Evolutionary conservation across 176 grass and related monocot genomes (phyloP).

Genomic region (Chrysopogon serrulatus): DNA sequence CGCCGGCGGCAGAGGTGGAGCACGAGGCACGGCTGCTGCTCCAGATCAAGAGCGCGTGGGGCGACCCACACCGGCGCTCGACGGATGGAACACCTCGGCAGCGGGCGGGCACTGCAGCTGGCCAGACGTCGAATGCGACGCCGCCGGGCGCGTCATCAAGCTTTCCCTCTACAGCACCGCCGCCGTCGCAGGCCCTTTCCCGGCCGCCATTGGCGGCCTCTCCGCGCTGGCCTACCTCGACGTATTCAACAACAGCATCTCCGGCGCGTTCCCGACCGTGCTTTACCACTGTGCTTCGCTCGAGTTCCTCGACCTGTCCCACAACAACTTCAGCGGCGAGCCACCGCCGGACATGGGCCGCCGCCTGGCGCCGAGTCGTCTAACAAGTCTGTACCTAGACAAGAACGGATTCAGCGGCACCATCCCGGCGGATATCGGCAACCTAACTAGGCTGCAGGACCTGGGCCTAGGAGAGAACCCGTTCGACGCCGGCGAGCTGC

Average conservation of each 20-base stretch:
- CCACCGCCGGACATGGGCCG: conserved; percentile 38
- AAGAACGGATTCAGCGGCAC: conserved; percentile 29
- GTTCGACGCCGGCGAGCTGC: too few relatives aligned
- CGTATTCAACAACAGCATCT: conserved; percentile 48
- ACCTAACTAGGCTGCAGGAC: too few relatives aligned
- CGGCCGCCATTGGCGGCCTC: conserved; percentile 45
- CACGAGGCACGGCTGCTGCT: too few relatives aligned
- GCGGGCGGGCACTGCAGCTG: too few relatives aligned
- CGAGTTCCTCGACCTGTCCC: conserved; percentile 24
- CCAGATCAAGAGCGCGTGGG: too few relatives aligned
- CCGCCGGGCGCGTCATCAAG: conserved; percentile 10
- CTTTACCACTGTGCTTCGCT: conserved; percentile 35
- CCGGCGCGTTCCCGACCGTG: conserved; percentile 12
- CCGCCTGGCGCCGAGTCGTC: neutral
- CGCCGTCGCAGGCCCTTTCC: conserved; percentile 20
- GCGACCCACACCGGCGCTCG: too few relatives aligned
- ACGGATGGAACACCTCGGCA: too few relatives aligned
- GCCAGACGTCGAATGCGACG: neutral
- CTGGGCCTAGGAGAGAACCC: too few relatives aligned
- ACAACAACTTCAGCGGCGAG: conserved; percentile 34
- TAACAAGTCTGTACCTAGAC: conserved; percentile 26
- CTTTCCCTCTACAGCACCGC: conserved; percentile 14
- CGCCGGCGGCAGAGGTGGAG: too few relatives aligned
- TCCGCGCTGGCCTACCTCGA: conserved; percentile 34
- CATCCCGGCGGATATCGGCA: neutral